Base-by-base conservation (phyloP, 31 red algal species). In the Porphyra umbilicalis region DNA sequence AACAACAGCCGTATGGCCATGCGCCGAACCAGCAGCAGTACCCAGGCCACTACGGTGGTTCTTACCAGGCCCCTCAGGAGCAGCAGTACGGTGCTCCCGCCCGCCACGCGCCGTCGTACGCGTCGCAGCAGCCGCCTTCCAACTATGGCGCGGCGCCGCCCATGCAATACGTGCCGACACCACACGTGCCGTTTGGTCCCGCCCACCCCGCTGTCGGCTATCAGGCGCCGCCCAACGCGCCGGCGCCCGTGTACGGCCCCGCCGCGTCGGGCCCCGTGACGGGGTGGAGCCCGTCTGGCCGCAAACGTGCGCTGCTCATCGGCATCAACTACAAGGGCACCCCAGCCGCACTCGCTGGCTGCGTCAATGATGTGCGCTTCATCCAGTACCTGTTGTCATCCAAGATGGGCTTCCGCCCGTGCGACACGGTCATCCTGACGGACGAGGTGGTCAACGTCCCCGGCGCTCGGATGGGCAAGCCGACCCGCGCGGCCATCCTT, bases 301-400 rank as follows among this genome's bases (percentile, higher is more conserved):
- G 91, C 39, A 93, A 83, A 79, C 37, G 75, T 30, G 91, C 91
- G 25, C 34, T 93, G 31, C 57, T 93, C 30, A 84, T 93, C 36
- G 91, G 91, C 38, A 89, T 93, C 76, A 93, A 93, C 76, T 93
- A 93, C 79, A 82, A 75, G 76, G 86, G 91, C 78, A 93, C 91
- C 29, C 76, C 33, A 10, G 67, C 82, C 34, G 76, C 79, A 75
- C 79, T 93, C 6, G 39, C 83, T 0, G 91, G 91, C 68, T 93
- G 91, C 76, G 91, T 93, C n/a, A 83, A 87, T 15, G 91, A 93
- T 77, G 91, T 93, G 77, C 83, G 86, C 35, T 93, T 79, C 42
- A 87, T 93, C 35, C 85, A 93, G 35, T 85, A 93, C 34, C 77
- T 93, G 79, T 83, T 93, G 42, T 76, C 39, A 75, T 76, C 78